Evolutionary conservation across 768 basidiomycete species (phyloP), one percentile per base, ranked within the genome.

Genomic region (Kwoniella heveanensis): DNA sequence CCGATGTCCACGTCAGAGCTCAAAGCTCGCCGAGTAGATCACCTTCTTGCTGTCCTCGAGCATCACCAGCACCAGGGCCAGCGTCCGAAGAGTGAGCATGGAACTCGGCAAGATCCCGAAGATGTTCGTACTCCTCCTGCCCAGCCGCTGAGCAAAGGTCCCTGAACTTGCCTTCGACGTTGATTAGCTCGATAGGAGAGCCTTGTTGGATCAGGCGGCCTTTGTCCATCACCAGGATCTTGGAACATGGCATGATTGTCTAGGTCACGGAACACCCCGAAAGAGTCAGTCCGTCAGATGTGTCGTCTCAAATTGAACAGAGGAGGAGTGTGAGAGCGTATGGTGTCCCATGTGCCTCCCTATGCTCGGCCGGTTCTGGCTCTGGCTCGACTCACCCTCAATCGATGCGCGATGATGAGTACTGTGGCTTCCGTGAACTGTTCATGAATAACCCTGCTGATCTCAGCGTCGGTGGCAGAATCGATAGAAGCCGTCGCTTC

Each of bases 151-250:
- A 54, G 51, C 74, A 76, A 30, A 76, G 55, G 13, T 53, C 48
- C 37, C 65, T 61, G 55, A 76, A 76, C 54, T 69, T 73, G 2
- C 61, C 61, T 24, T 67, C 67, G 22, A 63, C n/a, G 21, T 59
- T 30, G 54, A 76, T 73, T 13, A 76, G 60, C 47, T 76, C 65
- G 17, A 50, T 19, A 0, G 74, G 74, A 7, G 61, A 17, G 19
- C 72, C 74, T 65, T 73, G 71, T 62, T 76, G 74, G 7, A 73
- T 57, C 17, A 76, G 32, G 12, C 48, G 37, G 21, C 74, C 74
- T 52, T 69, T 68, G 54, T 78, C 77, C 71, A 78, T 72, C 25
- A 78, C 75, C 8, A 78, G 58, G 49, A 78, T 68, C 68, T 75
- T 74, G 65, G 62, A 65, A 58, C 70, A 74, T 2, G 71, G 72